These are phyloP conservation scores for Termitomyces sp. DNA, from an alignment of 1,284 basidiomycete species.

Conservation along the genomic window DNA sequence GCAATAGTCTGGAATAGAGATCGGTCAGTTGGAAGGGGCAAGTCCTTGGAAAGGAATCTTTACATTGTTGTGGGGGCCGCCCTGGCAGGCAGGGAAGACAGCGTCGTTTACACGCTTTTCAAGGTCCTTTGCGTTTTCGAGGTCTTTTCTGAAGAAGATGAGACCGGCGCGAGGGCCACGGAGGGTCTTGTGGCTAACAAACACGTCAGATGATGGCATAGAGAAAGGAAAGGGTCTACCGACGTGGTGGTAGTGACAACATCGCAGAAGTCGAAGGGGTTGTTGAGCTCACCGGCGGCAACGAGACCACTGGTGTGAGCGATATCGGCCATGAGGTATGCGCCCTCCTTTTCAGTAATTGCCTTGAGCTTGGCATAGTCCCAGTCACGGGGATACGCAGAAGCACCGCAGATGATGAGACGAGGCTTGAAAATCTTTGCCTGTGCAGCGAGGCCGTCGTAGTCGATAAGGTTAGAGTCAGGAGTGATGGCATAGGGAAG, in stretches of 20 bases:
- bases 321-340: slow-evolving; percentile 94
- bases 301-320: slow-evolving; percentile 97
- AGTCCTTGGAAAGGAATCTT: slow-evolving; percentile 21
- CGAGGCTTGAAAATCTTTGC: slow-evolving; percentile 97
- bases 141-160: slow-evolving; percentile 98
- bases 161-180: slow-evolving; percentile 97
- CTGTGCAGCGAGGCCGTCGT: slow-evolving; percentile 77
- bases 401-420: slow-evolving; percentile 96
- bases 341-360: slow-evolving; percentile 84
- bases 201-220: neutral
- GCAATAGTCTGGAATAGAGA: slow-evolving; percentile 74
- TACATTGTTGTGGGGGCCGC: slow-evolving; percentile 98
- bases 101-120: slow-evolving; percentile 97
- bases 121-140: slow-evolving; percentile 73
- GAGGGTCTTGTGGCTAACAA: slow-evolving; percentile 89
- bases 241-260: slow-evolving; percentile 95
- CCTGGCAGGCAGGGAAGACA: slow-evolving; percentile 99
- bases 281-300: slow-evolving; percentile 88
- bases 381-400: slow-evolving; percentile 99
- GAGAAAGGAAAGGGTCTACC: slow-evolving; percentile 22
- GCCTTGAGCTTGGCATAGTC: slow-evolving; percentile 84
- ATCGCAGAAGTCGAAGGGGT: slow-evolving; percentile 96
- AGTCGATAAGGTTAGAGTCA: slow-evolving; percentile 88
- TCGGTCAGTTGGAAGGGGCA: neutral
- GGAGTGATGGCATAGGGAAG: slow-evolving; percentile 91